Evolutionary conservation across 2,329 filamentous ascomycete genomes (phyloP).

Genomic region (Clarireedia sp.): DNA sequence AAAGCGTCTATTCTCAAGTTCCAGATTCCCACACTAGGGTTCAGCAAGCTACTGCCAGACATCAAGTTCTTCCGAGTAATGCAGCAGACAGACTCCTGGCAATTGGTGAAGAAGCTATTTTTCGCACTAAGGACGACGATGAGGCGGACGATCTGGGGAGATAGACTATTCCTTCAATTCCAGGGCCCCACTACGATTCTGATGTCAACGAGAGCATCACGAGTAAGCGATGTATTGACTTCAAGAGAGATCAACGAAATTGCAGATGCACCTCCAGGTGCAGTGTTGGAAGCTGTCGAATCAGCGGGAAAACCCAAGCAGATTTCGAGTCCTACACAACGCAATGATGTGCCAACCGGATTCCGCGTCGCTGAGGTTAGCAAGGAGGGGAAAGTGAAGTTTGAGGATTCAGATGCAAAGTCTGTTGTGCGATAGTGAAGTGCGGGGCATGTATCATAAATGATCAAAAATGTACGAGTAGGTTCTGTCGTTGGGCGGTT

Average conservation of each 20-base stretch:
- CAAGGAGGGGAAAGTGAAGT: conserved; percentile 57
- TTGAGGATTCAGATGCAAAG: conserved; percentile 31
- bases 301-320: conserved; percentile 34
- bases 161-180: conserved; percentile 86
- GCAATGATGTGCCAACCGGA: conserved; percentile 34
- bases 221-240: conserved; percentile 70
- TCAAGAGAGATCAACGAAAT: conserved; percentile 81
- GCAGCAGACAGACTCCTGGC: conserved; percentile 66
- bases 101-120: conserved; percentile 52
- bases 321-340: conserved; percentile 23
- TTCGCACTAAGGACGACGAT: conserved; percentile 68
- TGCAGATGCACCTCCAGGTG: conserved; percentile 70
- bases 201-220: conserved; percentile 77
- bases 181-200: conserved; percentile 78
- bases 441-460: background rate
- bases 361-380: conserved; percentile 50
- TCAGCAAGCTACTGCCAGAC: conserved; percentile 57
- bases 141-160: conserved; percentile 83
- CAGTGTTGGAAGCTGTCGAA: conserved; percentile 52
- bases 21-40: conserved; percentile 63
- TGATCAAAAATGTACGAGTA: background rate
- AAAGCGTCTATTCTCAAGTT: conserved; percentile 67
- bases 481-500: background rate
- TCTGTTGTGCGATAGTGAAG: background rate
- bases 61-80: conserved; percentile 67